phyloP scores from a whole-genome alignment of 495 filamentous ascomycete genomes.

The Penicillium diatomitis region DNA sequence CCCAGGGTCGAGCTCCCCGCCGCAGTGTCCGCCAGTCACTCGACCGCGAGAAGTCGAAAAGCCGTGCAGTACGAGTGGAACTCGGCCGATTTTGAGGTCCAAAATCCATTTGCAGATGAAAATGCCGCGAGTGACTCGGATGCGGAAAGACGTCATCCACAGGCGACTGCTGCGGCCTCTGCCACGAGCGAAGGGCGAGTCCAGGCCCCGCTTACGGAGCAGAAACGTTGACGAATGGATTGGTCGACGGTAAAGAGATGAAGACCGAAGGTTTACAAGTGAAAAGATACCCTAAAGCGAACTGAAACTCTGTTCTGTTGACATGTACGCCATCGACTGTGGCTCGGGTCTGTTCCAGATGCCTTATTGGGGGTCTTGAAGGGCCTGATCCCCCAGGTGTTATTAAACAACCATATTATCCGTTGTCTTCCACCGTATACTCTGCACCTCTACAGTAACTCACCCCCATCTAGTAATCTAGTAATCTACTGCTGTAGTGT shows the following conservation, averaged over 20 bases:
- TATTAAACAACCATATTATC: too few species aligned
- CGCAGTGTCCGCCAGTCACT: constrained; percentile 7
- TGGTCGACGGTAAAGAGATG: too few species aligned
- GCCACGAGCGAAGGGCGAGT: neutral
- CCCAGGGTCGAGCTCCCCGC: constrained; percentile 4
- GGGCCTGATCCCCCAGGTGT: too few species aligned
- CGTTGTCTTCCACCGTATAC: too few species aligned
- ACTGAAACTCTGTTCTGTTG: too few species aligned
- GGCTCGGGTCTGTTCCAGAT: too few species aligned
- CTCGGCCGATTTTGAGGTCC: constrained; percentile 36
- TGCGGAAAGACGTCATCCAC: constrained; percentile 4
- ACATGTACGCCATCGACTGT: too few species aligned
- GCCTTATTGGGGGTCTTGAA: too few species aligned
- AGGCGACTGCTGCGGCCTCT: neutral
- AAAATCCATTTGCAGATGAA: constrained; percentile 38
- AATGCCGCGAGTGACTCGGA: constrained; percentile 15
- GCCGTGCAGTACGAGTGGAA: constrained; percentile 28
- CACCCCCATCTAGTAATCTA: too few species aligned
- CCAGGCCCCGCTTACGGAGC: constrained; percentile 7
- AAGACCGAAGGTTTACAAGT: neutral
- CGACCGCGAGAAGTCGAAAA: constrained; percentile 4
- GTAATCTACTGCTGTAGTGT: too few species aligned
- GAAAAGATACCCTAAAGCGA: constrained; percentile 9
- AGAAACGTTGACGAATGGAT: constrained; percentile 6
- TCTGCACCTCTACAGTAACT: too few species aligned